Percentiles rank a stretch among this genome's conserved stretches.
These are phyloP conservation scores for Scheffersomyces stipitis DNA, from an alignment of 805 yeast species.

Conservation along the genomic window DNA sequence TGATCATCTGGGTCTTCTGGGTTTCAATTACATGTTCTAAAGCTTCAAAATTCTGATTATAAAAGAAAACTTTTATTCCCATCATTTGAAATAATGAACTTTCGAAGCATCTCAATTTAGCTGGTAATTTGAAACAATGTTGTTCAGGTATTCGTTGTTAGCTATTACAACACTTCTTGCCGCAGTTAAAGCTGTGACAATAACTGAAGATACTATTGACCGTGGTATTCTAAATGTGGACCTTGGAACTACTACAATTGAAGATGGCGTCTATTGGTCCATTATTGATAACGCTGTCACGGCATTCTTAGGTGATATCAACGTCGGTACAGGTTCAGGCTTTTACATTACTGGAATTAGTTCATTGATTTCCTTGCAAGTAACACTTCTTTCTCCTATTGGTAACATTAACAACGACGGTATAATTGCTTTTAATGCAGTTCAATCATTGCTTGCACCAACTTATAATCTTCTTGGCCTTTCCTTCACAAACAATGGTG, in stretches of 20 bases:
- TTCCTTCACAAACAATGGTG: slow-evolving; percentile 15
- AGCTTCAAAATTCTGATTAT: too few species aligned
- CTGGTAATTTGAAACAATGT: too few species aligned
- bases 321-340: slow-evolving; percentile 11
- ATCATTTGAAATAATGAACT: too few species aligned
- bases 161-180: slow-evolving; percentile 3
- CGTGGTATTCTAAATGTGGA: background rate
- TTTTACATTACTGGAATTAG: slow-evolving; percentile 14
- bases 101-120: too few species aligned
- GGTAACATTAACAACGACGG: slow-evolving; percentile 14
- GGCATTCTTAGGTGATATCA: slow-evolving; percentile 5
- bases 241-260: slow-evolving; percentile 8
- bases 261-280: slow-evolving; percentile 15
- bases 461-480: slow-evolving; percentile 6
- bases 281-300: slow-evolving; percentile 8
- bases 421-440: slow-evolving; percentile 14
- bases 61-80: too few species aligned
- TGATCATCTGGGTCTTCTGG: too few species aligned
- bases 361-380: slow-evolving; percentile 11
- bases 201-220: background rate
- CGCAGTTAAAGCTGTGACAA: slow-evolving; percentile 1
- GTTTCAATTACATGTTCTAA: too few species aligned
- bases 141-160: too few species aligned
- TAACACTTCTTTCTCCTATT: slow-evolving; percentile 4
- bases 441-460: slow-evolving; percentile 10